A percentile compares a stretch with the other conserved stretches of the same genome.
phyloP scores from a whole-genome alignment of 768 basidiomycete species.

The Fomitopsis pulvina region DNA sequence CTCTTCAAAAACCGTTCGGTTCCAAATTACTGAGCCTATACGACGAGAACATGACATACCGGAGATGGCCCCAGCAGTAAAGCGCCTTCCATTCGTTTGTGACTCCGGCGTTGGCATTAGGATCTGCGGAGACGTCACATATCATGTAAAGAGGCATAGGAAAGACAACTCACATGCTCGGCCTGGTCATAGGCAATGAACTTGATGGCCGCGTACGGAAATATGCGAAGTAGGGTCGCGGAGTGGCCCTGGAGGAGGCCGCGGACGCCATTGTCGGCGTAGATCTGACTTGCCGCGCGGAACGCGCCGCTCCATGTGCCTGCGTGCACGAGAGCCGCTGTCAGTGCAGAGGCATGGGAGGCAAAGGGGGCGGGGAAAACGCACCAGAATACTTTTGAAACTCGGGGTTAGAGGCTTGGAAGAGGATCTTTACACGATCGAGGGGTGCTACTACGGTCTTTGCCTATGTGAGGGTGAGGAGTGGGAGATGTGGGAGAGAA shows the following conservation, averaged over 20 bases:
- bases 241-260: slow-evolving; percentile 96
- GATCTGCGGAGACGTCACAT: slow-evolving; percentile 36
- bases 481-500: slow-evolving; percentile 5
- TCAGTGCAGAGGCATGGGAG: slow-evolving; percentile 21
- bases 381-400: slow-evolving; percentile 89
- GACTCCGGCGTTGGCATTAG: slow-evolving; percentile 79
- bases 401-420: slow-evolving; percentile 94
- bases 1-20: too few relatives aligned
- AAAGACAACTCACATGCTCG: slow-evolving; percentile 49
- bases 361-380: slow-evolving; percentile 17
- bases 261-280: slow-evolving; percentile 54
- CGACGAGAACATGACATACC: slow-evolving; percentile 40
- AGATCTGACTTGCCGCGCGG: slow-evolving; percentile 70
- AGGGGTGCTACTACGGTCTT: slow-evolving; percentile 94
- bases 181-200: slow-evolving; percentile 94
- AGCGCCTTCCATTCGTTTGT: slow-evolving; percentile 76
- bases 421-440: slow-evolving; percentile 97
- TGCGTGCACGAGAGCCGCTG: slow-evolving; percentile 28
- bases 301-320: slow-evolving; percentile 86
- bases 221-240: slow-evolving; percentile 87
- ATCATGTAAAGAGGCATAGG: neutral
- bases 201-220: slow-evolving; percentile 96
- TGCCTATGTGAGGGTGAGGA: slow-evolving; percentile 44
- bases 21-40: too few relatives aligned
- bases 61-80: slow-evolving; percentile 81